Evolutionary conservation across 768 basidiomycete species (phyloP), one percentile per base, ranked within the genome.

Genomic region (Roridomyces roridus): DNA sequence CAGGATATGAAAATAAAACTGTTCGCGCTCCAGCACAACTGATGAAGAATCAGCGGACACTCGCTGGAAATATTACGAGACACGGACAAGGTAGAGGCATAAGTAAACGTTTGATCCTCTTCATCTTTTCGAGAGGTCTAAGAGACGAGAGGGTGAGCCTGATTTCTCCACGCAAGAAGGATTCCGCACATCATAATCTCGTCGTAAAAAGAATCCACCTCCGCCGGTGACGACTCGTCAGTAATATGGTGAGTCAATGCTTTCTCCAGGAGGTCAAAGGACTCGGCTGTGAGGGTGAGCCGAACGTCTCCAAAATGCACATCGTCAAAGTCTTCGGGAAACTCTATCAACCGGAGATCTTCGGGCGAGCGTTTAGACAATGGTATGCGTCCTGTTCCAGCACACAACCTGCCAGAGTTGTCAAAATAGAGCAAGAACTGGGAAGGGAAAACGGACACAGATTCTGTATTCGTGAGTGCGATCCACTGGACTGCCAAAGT

Each of bases 21-120:
- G 62, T 46, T 79, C 76, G 35, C 73, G 60, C 39, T 79, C 78
- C 60, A 71, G 68, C 51, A 75, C 63, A 51, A 74, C 77, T 78
- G 53, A 20, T 14, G 17, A 4, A 35, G 26, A 10, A 66, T 65
- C 20, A 46, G 24, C 18, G 20, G 37, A 26, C 3, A 15, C 6
- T 15, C 14, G 15, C 11, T 10, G n/a, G 14, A 31, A 4, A 44
- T 5, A 39, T 14, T 4, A 14, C 17, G 53, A 40, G 24, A 21
- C 21, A 55, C 56, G 21, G 18, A 65, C 64, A 53, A 10, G 64
- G 55, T 2, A 65, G 47, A 21, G 64, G 64, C n/a, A n/a, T 18
- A 17, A 65, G 8, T 4, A 65, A 29, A 29, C 61, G 48, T 35
- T 48, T 55, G 6, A 55, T 34, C 12, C 57, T 42, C 21, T 55